A percentile compares a stretch with the other conserved stretches of the same genome.
Conservation (phyloP, 2,329 filamentous ascomycete genomes). For the Phyllosticta capitalensis region DNA sequence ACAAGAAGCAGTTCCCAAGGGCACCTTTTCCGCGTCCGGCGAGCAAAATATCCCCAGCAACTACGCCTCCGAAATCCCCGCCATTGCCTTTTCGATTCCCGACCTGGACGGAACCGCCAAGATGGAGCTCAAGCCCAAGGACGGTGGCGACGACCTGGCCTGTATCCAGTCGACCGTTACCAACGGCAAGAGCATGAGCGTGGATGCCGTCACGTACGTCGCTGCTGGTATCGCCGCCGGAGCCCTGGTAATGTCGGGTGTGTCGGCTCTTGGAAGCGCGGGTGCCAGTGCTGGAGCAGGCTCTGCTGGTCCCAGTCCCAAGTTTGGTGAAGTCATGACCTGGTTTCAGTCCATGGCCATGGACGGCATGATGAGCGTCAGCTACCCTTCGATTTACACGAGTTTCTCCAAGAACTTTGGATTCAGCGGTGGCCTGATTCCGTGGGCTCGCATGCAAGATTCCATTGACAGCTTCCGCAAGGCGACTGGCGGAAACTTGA, state of each 20-base stretch:
- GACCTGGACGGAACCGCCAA: constrained; percentile 83
- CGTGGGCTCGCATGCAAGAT: constrained; percentile 70
- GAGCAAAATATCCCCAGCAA: constrained; percentile 59
- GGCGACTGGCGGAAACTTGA: constrained; percentile 78
- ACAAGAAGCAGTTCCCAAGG: constrained; percentile 53
- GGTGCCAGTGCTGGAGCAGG: constrained; percentile 43
- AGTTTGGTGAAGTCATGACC: constrained; percentile 73
- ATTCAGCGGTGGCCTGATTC: constrained; percentile 77
- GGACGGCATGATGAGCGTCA: constrained; percentile 91
- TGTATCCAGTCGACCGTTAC: constrained; percentile 74
- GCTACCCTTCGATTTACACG: constrained; percentile 77
- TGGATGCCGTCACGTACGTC: constrained; percentile 71
- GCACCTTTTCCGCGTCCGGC: constrained; percentile 64
- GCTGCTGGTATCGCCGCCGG: constrained; percentile 79
- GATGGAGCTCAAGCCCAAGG: constrained; percentile 58
- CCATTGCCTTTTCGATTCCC: constrained; percentile 82
- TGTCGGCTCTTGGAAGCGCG: constrained; percentile 54
- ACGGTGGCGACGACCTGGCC: constrained; percentile 55
- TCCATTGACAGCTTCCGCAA: constrained; percentile 77
- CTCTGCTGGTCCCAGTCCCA: constrained; percentile 59
- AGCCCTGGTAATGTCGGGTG: constrained; percentile 63
- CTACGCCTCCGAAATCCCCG: constrained; percentile 67
- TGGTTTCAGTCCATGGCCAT: constrained; percentile 93
- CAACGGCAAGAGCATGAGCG: constrained; percentile 75
- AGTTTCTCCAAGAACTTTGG: constrained; percentile 90